Conservation (phyloP, 2,329 filamentous ascomycete species). For the Xylariaceae sp. region DNA sequence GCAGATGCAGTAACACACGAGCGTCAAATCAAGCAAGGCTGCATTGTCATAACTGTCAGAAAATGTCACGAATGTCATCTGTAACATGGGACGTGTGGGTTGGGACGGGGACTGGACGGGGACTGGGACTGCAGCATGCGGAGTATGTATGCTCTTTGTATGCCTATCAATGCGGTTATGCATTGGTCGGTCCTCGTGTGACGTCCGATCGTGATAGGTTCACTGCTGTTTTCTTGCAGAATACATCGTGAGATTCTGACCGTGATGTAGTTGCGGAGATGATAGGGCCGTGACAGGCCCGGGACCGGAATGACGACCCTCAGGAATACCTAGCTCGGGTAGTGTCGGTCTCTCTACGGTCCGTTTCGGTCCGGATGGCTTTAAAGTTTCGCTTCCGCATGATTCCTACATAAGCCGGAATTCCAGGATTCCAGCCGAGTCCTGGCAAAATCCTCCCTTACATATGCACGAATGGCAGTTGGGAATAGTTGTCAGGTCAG, state of each 20-base stretch:
- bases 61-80: neutral
- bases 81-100: neutral
- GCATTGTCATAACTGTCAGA: neutral
- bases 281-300: neutral
- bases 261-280: neutral
- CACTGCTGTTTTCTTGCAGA: neutral
- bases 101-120: neutral
- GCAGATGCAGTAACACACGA: constrained; percentile 5
- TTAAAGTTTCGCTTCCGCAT: neutral
- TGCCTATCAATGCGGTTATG: neutral
- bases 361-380: neutral
- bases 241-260: neutral
- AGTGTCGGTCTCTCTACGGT: neutral
- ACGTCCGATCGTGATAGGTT: neutral
- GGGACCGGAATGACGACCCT: too few relatives aligned
- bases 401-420: neutral
- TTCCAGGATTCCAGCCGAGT: too few relatives aligned
- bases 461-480: too few relatives aligned
- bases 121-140: neutral
- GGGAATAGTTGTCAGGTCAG: too few relatives aligned
- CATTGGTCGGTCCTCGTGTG: neutral
- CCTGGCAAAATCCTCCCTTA: too few relatives aligned
- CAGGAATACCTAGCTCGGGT: too few relatives aligned
- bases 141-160: neutral
- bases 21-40: constrained; percentile 1